Evolutionary conservation across 192 early-diverging fungal genomes (phyloP).

Genomic region (Backusella mclennaniae): DNA sequence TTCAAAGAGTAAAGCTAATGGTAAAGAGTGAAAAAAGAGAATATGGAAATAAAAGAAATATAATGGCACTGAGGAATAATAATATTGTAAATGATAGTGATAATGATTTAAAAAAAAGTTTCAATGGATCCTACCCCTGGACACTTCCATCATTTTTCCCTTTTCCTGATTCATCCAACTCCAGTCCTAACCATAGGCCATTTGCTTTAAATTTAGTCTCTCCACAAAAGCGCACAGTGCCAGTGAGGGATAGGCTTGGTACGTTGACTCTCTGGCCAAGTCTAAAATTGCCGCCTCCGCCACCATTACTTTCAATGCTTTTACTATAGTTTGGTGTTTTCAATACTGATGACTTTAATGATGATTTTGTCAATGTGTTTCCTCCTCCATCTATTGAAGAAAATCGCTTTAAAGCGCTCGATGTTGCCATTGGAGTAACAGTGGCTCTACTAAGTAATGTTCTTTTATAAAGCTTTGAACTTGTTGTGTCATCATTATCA

Average conservation of each 20-base stretch:
- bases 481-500: not conserved
- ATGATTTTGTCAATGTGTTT: not conserved
- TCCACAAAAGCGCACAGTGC: constrained; percentile 69
- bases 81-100: not conserved
- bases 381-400: not conserved
- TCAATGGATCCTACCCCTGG: constrained; percentile 44
- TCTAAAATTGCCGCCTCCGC: constrained; percentile 2
- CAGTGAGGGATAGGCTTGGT: constrained; percentile 28
- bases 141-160: constrained; percentile 81
- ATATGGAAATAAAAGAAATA: not conserved
- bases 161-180: constrained; percentile 63
- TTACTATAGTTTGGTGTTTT: not conserved
- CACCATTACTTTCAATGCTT: not conserved
- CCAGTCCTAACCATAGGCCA: constrained; percentile 79
- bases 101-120: not conserved
- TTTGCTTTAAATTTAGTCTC: constrained; percentile 63
- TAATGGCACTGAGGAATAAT: not conserved
- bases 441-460: constrained; percentile 3
- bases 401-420: not conserved
- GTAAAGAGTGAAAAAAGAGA: not conserved
- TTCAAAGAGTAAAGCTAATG: not conserved
- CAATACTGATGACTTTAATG: not conserved
- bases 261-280: constrained; percentile 14
- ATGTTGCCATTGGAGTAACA: not conserved
- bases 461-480: not conserved